Base-by-base conservation (phyloP, 495 filamentous ascomycete species). In the Jackrogersella minutella region DNA sequence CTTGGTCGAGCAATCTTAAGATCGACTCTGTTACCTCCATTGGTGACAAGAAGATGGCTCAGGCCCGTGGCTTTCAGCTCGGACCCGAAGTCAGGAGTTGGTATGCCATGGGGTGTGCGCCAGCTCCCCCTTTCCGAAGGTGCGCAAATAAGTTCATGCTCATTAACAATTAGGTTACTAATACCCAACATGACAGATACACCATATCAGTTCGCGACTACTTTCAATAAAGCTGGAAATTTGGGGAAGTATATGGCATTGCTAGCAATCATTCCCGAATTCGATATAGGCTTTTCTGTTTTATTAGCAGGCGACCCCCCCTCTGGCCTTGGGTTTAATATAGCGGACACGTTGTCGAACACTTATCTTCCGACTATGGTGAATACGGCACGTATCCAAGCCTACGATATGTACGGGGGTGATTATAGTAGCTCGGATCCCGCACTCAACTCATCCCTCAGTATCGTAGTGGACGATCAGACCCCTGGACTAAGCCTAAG, bases 51-150 rank as follows among this genome's bases (percentile, higher is more conserved):
- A 54, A 69, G 79, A 33, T 89, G 85, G 87, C 61, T 90, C 40
- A 86, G 86, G 58, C 86, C 86, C 0, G 34, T 65, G 6, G 63
- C 74, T 2, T 81, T 82, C 37, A 85, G 81, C n/a, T 79, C 85
- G 0, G 78, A 79, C 16, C 70, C 82, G 0, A 72, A 58, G 0
- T 70, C 77, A 1, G 70, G 72, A 1, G 76, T 88, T 13, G 85
- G 86, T 0, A 80, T 81, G 7, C 87, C 87, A 0, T 88, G 86
- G 85, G 87, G 87, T 17, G 84, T 88, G 2, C 62, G 73, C 0
- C 78, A 71, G 10, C 65, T 78, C 14, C 49, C 66, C 28, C 39
- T 78, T 34, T 52, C 30, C 26, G 59, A 33, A 61, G 66, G 55
- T 60, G 55, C 4, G 56, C 28, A 14, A 34, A 28, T 19, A 36